Evolutionary conservation across 2,329 filamentous ascomycete genomes (phyloP).

Genomic region (Pyricularia pennisetigena): DNA sequence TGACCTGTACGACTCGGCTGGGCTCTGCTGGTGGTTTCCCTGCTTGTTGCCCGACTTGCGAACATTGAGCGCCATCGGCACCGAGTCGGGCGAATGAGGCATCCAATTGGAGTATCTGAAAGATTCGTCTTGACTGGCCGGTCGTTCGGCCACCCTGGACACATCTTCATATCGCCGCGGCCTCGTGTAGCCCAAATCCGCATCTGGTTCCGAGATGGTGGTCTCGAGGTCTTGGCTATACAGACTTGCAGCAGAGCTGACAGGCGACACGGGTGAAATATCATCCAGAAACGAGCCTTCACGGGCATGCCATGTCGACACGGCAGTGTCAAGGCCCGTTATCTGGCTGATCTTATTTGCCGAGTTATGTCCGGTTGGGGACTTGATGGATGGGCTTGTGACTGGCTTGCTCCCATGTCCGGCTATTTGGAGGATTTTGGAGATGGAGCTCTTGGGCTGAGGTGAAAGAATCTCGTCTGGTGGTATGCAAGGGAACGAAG

Average conservation of each 20-base stretch:
- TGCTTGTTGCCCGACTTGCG: not conserved
- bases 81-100: constrained; percentile 1
- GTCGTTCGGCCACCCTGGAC: not conserved
- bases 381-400: constrained; percentile 5
- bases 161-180: not conserved
- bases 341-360: constrained; percentile 30
- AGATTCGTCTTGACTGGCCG: not conserved
- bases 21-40: constrained; percentile 9
- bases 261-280: constrained; percentile 10
- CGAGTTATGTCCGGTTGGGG: constrained; percentile 19
- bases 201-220: constrained; percentile 11
- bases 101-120: not conserved
- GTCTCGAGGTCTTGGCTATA: constrained; percentile 11
- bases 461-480: constrained; percentile 11
- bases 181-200: constrained; percentile 1
- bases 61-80: not conserved
- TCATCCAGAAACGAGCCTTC: constrained; percentile 1
- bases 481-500: not conserved
- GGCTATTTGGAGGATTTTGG: constrained; percentile 12
- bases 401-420: constrained; percentile 7
- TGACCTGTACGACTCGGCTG: constrained; percentile 8
- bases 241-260: constrained; percentile 7
- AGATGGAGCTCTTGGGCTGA: constrained; percentile 10
- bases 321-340: constrained; percentile 24
- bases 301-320: constrained; percentile 1